Conservation (phyloP, 2,329 filamentous ascomycete genomes). For the Clonostachys chloroleuca region DNA sequence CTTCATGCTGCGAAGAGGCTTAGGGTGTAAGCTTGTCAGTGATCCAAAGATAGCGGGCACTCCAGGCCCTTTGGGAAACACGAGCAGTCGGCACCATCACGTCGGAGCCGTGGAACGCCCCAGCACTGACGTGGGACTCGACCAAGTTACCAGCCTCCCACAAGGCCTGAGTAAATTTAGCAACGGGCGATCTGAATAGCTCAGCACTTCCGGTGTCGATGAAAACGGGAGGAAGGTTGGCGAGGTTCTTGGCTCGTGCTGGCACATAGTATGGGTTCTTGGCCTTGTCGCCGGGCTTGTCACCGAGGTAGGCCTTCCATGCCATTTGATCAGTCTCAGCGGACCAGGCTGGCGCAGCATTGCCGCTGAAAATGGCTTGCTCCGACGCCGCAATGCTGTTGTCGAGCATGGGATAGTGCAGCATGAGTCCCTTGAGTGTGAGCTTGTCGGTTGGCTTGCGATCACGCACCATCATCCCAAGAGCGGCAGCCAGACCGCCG, state of each 20-base stretch:
- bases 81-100: no score
- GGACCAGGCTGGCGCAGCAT: constrained; percentile 25
- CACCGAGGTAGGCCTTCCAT: constrained; percentile 35
- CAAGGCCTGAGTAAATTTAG: no score
- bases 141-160: no score
- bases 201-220: constrained; percentile 37
- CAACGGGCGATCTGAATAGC: constrained; percentile 18
- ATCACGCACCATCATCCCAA: constrained; percentile 29
- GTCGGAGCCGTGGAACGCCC: no score
- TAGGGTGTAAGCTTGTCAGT: no score
- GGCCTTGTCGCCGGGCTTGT: constrained; percentile 18
- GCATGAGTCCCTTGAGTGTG: constrained; percentile 28
- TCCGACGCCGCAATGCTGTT: constrained; percentile 24
- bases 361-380: constrained; percentile 16
- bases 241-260: constrained; percentile 22
- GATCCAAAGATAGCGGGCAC: no score
- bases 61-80: no score
- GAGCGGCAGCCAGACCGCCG: constrained; percentile 29
- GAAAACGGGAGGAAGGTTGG: constrained; percentile 33
- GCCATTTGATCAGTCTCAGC: constrained; percentile 28
- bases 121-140: no score
- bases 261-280: constrained; percentile 25
- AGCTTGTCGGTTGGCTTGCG: constrained; percentile 9
- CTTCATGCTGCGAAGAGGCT: no score
- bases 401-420: constrained; percentile 43